Evolutionary conservation across 169 alveolate genomes (phyloP), one percentile per base, ranked within the genome.

Genomic region (Plasmodium relictum): DNA sequence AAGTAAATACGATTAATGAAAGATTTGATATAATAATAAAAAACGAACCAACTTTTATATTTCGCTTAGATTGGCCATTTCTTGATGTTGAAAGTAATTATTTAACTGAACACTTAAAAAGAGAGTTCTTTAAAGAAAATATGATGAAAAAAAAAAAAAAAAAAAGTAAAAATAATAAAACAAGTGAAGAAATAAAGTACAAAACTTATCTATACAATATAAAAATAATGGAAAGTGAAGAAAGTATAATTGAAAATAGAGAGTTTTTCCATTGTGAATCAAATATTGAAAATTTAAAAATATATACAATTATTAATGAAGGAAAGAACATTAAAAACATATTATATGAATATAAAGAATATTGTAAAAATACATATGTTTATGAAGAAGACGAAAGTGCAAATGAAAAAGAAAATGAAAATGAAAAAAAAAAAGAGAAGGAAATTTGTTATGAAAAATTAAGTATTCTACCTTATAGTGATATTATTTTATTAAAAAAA

Each of bases 211-310:
- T 80, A 41, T 80, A 80, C 16, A 80, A 80, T 71, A 58, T 71
- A 41, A 80, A 80, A 45, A 50, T 80, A 26, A 80, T 80, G 18
- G 90, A 80, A n/a, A 52, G 83, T 52, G 90, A 80, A 9, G 85
- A 80, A 31, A 80, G 73, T 0, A 70, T 48, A 14, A 45, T 80
- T 6, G 90, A 52, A 16, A 37, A 41, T 45, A 31, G 63, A 26
- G 83, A 80, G 16, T 80, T 80, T 12, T 61, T 80, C 18, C 68
- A 66, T 80, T 68, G 85, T 0, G 90, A 80, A 44, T 69, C 78
- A 12, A 69, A 56, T 10, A 24, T 70, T 3, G 18, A 16, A n/a
- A 22, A 45, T 41, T 10, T 68, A 14, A 80, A 80, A 44, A 66
- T 80, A 39, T 66, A 80, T 26, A 48, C 26, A 4, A 62, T 80